phyloP scores from a whole-genome alignment of 331 rosid genomes.

The Arachis monticola region DNA sequence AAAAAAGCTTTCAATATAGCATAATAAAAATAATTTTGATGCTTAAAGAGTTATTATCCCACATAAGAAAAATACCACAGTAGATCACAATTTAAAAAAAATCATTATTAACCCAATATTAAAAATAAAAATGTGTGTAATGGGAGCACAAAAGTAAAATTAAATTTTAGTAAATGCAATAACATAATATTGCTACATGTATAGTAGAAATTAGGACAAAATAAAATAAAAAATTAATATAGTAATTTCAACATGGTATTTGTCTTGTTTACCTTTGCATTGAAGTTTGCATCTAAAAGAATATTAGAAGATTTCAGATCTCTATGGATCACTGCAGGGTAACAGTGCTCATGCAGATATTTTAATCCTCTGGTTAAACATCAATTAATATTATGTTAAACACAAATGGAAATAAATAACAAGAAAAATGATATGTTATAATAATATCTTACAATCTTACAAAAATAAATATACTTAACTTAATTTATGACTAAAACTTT shows the following conservation, averaged over 20 bases:
- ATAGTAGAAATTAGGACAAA: slow-evolving; percentile 12
- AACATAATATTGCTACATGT: neutral
- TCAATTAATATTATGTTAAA: slow-evolving; percentile 46
- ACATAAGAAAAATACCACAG: no score
- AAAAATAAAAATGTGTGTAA: no score
- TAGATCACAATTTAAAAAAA: no score
- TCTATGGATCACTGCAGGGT: slow-evolving; percentile 91
- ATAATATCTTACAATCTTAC: no score
- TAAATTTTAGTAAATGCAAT: slow-evolving; percentile 28
- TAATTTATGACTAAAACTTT: no score
- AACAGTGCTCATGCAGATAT: slow-evolving; percentile 91
- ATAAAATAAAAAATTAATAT: no score
- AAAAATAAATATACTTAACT: no score
- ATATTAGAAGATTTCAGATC: slow-evolving; percentile 99
- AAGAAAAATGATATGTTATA: no score
- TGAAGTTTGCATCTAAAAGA: slow-evolving; percentile 93
- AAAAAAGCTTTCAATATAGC: slow-evolving; percentile 1
- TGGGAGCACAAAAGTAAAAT: slow-evolving; percentile 20
- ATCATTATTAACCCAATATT: no score
- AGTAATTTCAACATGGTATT: slow-evolving; percentile 27
- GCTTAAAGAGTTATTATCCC: no score
- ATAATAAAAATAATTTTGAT: neutral
- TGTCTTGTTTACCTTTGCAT: slow-evolving; percentile 73
- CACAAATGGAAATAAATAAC: neutral
- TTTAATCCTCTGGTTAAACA: slow-evolving; percentile 86